phyloP scores from a whole-genome alignment of 2,329 filamentous ascomycete species.

The Blastomyces silverae region DNA sequence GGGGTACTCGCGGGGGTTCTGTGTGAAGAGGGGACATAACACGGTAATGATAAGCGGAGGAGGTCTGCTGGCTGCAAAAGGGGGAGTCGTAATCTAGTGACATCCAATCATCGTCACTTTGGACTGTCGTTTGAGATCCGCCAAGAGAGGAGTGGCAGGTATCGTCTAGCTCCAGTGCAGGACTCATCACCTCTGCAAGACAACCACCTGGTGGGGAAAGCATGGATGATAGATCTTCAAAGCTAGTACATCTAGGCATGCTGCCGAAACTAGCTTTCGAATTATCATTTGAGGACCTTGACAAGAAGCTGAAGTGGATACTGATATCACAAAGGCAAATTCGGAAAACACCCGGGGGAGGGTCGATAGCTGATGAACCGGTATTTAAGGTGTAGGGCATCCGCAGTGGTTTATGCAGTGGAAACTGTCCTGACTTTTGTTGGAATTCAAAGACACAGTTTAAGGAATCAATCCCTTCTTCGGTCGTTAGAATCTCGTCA shows the following conservation, averaged over 20 bases:
- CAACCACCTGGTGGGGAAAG: background rate
- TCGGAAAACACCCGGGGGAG: slow-evolving; percentile 16
- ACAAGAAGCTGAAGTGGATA: slow-evolving; percentile 15
- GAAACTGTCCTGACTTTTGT: background rate
- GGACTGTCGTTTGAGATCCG: slow-evolving; percentile 6
- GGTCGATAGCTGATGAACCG: slow-evolving; percentile 13
- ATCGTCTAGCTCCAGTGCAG: background rate
- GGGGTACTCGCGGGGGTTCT: background rate
- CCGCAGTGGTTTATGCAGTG: background rate
- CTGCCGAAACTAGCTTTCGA: background rate
- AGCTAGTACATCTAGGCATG: slow-evolving; percentile 1
- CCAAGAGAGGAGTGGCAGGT: background rate
- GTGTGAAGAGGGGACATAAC: background rate
- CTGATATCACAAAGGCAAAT: slow-evolving; percentile 15
- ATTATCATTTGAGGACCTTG: background rate
- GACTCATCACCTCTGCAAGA: background rate
- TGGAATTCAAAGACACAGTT: slow-evolving; percentile 17
- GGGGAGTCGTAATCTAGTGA: slow-evolving; percentile 19
- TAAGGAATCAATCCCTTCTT: background rate
- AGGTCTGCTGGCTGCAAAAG: slow-evolving; percentile 21
- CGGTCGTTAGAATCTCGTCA: background rate
- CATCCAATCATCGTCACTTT: slow-evolving; percentile 9
- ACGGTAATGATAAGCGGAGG: slow-evolving; percentile 6
- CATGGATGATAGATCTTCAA: slow-evolving; percentile 6
- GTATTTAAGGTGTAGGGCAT: slow-evolving; percentile 14